Evolutionary conservation across 768 basidiomycete species (phyloP).

Genomic region (Termitomyces sp.): DNA sequence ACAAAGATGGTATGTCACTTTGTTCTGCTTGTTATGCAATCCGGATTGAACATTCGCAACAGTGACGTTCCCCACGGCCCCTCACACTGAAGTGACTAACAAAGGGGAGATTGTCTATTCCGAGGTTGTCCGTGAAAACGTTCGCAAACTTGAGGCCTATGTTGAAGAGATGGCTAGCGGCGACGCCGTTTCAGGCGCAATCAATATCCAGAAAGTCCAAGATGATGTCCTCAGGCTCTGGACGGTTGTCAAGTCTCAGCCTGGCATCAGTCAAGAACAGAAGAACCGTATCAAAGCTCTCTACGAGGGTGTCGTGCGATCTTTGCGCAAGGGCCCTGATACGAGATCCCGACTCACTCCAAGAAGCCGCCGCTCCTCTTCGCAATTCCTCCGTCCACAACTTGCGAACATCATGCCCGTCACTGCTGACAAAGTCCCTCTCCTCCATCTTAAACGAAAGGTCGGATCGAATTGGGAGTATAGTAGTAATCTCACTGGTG

Average conservation of each 20-base stretch:
- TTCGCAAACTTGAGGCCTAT: slow-evolving; percentile 96
- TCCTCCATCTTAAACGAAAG: slow-evolving; percentile 95
- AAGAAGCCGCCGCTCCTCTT: slow-evolving; percentile 85
- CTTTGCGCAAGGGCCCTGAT: slow-evolving; percentile 78
- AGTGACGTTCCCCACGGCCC: slow-evolving; percentile 99
- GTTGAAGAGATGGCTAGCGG: slow-evolving; percentile 98
- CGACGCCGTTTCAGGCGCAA: slow-evolving; percentile 72
- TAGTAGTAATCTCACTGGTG: slow-evolving; percentile 92
- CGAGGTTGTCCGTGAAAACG: slow-evolving; percentile 93
- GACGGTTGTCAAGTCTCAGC: slow-evolving; percentile 95
- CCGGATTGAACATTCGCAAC: neutral
- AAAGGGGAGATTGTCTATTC: slow-evolving; percentile 95
- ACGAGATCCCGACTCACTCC: slow-evolving; percentile 45
- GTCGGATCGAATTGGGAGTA: slow-evolving; percentile 95
- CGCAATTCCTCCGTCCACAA: slow-evolving; percentile 94
- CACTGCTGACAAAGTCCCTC: slow-evolving; percentile 81
- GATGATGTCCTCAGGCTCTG: slow-evolving; percentile 95
- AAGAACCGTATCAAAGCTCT: slow-evolving; percentile 92
- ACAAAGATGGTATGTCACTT: slow-evolving; percentile 83
- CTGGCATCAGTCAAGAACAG: slow-evolving; percentile 95
- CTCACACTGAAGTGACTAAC: slow-evolving; percentile 87
- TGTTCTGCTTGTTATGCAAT: neutral
- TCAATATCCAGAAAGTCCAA: slow-evolving; percentile 97
- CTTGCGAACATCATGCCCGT: slow-evolving; percentile 70
- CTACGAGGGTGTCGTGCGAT: slow-evolving; percentile 95